These are phyloP conservation scores for Lagenaria siceraria DNA, from an alignment of 306 rosid genomes.

Conservation along the genomic window DNA sequence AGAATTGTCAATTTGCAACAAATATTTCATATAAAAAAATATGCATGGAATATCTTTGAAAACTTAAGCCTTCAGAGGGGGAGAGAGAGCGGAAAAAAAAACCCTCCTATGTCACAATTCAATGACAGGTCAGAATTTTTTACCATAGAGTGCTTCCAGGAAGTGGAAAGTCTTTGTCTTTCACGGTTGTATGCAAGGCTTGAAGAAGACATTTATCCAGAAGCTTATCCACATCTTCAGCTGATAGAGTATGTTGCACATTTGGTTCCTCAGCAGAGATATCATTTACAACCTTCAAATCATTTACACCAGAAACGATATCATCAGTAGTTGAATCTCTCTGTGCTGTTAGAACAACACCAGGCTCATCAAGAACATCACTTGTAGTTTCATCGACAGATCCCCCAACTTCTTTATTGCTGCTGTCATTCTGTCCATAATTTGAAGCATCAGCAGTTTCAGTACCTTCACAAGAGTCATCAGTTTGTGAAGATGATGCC, in stretches of 20 bases:
- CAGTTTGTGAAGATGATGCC: conserved; percentile 22
- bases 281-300: conserved; percentile 47
- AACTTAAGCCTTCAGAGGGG: not conserved
- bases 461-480: conserved; percentile 23
- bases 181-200: conserved; percentile 74
- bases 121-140: not conserved
- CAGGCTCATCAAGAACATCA: conserved; percentile 23
- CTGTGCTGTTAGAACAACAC: conserved; percentile 2
- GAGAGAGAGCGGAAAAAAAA: too few species aligned
- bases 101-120: not conserved
- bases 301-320: conserved; percentile 28
- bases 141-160: conserved; percentile 98
- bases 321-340: conserved; percentile 22
- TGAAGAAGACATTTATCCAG: conserved; percentile 90
- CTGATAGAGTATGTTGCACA: conserved; percentile 47
- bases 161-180: conserved; percentile 78
- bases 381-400: conserved; percentile 22
- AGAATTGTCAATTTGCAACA: not conserved
- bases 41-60: not conserved
- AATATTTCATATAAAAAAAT: not conserved
- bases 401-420: conserved; percentile 19
- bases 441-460: conserved; percentile 20
- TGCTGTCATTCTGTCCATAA: conserved; percentile 20
- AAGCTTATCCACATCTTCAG: conserved; percentile 58
- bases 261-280: conserved; percentile 23